Evolutionary conservation across 2,329 filamentous ascomycete species (phyloP).

Genomic region (Trichoderma lentiforme): DNA sequence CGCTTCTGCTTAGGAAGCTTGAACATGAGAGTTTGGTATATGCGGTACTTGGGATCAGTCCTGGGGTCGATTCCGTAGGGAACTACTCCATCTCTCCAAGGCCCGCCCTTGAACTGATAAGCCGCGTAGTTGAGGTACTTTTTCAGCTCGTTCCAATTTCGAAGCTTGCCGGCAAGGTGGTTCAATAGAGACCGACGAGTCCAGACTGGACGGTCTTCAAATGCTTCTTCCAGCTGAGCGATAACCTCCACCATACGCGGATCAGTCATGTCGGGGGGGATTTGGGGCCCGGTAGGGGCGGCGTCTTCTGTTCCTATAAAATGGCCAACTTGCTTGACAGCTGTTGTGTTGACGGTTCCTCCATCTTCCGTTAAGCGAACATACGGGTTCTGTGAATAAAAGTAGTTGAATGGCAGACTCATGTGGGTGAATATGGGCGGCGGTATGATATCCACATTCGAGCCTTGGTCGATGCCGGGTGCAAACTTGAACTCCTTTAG

Average conservation of each 20-base stretch:
- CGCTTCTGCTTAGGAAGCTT: constrained; percentile 59
- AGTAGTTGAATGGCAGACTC: constrained; percentile 71
- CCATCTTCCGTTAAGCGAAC: constrained; percentile 61
- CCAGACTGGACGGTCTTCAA: constrained; percentile 77
- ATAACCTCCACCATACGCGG: constrained; percentile 63
- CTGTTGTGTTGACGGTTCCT: constrained; percentile 56
- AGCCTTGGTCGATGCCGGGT: constrained; percentile 55
- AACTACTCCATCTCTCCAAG: constrained; percentile 86
- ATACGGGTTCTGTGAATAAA: constrained; percentile 82
- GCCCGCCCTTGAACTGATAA: constrained; percentile 89
- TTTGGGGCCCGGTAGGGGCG: constrained; percentile 57
- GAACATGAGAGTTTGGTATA: constrained; percentile 89
- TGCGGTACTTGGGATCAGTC: constrained; percentile 67
- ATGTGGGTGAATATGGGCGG: constrained; percentile 76
- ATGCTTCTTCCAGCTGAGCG: constrained; percentile 58
- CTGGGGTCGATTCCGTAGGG: constrained; percentile 85
- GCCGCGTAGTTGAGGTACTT: constrained; percentile 78
- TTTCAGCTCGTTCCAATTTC: constrained; percentile 60
- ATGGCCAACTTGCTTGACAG: constrained; percentile 56
- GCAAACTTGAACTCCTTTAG: constrained; percentile 64
- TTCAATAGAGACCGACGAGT: constrained; percentile 81
- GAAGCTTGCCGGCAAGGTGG: constrained; percentile 52
- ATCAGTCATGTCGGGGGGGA: constrained; percentile 57
- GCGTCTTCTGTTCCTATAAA: constrained; percentile 61
- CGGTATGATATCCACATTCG: constrained; percentile 69